A percentile compares a stretch with the other conserved stretches of the same genome.
Evolutionary conservation across 83 land plant species (phyloP).

Genomic region (Picea abies): DNA sequence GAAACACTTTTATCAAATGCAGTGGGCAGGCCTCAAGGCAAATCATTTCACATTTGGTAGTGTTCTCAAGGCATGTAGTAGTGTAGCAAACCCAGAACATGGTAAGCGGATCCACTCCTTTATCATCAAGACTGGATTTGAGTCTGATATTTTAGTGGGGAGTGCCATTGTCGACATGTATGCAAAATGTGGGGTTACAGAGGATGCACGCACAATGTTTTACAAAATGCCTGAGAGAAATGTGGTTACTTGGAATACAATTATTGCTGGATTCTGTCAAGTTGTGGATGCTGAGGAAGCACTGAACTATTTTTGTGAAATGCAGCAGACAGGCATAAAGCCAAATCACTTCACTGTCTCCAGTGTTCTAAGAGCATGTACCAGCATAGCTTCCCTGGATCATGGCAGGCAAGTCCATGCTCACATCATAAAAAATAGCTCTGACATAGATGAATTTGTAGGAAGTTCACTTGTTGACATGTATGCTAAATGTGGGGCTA

Average conservation of each 20-base stretch:
- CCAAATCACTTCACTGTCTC: slow-evolving; percentile 58
- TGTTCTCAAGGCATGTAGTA: slow-evolving; percentile 19
- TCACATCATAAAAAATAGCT: slow-evolving; percentile 9
- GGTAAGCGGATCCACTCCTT: slow-evolving; percentile 27
- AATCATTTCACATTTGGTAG: slow-evolving; percentile 14
- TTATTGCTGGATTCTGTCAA: slow-evolving; percentile 58
- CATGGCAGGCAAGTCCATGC: slow-evolving; percentile 39
- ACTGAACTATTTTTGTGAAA: slow-evolving; percentile 31
- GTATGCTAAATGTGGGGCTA: slow-evolving; percentile 59
- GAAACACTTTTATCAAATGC: slow-evolving; percentile 21
- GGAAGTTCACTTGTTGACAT: slow-evolving; percentile 64
- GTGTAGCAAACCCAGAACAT: slow-evolving; percentile 5
- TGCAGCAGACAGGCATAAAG: slow-evolving; percentile 28
- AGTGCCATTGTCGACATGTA: slow-evolving; percentile 59
- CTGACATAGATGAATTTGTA: slow-evolving; percentile 41
- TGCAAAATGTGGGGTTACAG: slow-evolving; percentile 36
- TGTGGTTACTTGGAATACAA: slow-evolving; percentile 62
- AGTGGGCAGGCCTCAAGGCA: not conserved
- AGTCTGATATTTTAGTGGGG: slow-evolving; percentile 45
- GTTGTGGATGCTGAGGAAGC: slow-evolving; percentile 38
- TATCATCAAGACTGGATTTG: slow-evolving; percentile 22
- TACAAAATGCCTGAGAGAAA: slow-evolving; percentile 44
- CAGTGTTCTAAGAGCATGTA: slow-evolving; percentile 59
- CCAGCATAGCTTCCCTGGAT: slow-evolving; percentile 30
- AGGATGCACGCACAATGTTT: slow-evolving; percentile 44